phyloP scores from a whole-genome alignment of 345 rosid species.

The Melaleuca alternifolia region DNA sequence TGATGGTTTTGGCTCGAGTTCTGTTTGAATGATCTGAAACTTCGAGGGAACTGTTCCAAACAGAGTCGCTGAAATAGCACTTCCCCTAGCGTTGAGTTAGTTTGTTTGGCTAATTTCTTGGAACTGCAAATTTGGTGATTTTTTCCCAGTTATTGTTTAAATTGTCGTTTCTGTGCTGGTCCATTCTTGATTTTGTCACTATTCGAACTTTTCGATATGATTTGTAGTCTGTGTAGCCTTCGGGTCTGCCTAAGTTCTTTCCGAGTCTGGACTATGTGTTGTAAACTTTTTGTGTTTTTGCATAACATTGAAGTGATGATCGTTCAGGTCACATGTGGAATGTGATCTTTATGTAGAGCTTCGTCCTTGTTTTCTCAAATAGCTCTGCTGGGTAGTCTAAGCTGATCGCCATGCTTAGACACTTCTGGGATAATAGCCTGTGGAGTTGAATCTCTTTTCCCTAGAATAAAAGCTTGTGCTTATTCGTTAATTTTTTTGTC shows the following conservation, averaged over 20 bases:
- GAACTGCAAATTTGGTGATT: not conserved
- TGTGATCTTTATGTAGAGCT: not conserved
- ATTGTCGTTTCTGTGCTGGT: not conserved
- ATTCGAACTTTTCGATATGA: not conserved
- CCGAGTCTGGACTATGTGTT: not conserved
- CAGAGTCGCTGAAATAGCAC: not conserved
- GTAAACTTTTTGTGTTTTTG: not conserved
- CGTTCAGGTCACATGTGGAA: not conserved
- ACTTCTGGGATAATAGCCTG: not conserved
- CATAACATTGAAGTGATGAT: not conserved
- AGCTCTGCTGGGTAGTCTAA: not conserved
- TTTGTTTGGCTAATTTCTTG: not conserved
- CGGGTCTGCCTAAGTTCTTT: not conserved
- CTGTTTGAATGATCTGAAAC: not conserved
- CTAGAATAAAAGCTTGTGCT: not conserved
- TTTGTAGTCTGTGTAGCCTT: not conserved
- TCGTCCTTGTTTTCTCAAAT: not conserved
- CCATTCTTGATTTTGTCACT: not conserved
- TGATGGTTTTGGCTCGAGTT: not conserved
- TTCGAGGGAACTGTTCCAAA: not conserved
- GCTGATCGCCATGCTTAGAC: not conserved
- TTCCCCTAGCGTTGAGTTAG: not conserved
- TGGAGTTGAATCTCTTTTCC: not conserved
- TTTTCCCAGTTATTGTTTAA: not conserved
- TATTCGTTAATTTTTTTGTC: not conserved